Conservation (phyloP, 1,139 yeast species). For the Geotrichum bryndzae region DNA sequence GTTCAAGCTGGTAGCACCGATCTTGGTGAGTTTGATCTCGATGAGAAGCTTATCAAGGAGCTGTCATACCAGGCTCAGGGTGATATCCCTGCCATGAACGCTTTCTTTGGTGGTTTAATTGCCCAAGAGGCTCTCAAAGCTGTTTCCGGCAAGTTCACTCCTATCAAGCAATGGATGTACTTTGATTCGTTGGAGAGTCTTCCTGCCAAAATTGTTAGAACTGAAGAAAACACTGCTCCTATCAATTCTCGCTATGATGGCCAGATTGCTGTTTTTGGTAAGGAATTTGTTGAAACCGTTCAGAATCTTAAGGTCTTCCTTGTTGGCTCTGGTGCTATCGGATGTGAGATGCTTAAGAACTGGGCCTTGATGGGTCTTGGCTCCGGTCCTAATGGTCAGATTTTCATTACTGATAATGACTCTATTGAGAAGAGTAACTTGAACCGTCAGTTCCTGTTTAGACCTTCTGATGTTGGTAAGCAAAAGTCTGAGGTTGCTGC, state of each 20-base stretch:
- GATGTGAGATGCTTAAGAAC: slow-evolving; percentile 96
- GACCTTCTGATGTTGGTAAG: slow-evolving; percentile 90
- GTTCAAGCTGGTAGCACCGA: slow-evolving; percentile 30
- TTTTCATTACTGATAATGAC: slow-evolving; percentile 86
- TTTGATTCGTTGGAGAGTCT: slow-evolving; percentile 91
- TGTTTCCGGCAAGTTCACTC: slow-evolving; percentile 87
- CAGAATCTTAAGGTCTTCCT: slow-evolving; percentile 77
- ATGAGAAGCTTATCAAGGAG: slow-evolving; percentile 62
- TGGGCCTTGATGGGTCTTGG: slow-evolving; percentile 98
- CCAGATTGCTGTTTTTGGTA: slow-evolving; percentile 91
- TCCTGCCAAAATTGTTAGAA: slow-evolving; percentile 57
- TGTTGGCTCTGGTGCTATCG: slow-evolving; percentile 98
- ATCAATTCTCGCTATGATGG: slow-evolving; percentile 79
- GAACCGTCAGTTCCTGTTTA: slow-evolving; percentile 91
- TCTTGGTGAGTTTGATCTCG: slow-evolving; percentile 51
- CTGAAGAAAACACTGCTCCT: slow-evolving; percentile 68
- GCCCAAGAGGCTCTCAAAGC: slow-evolving; percentile 97
- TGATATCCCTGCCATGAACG: slow-evolving; percentile 84
- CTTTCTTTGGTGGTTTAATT: slow-evolving; percentile 87
- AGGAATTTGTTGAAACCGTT: slow-evolving; percentile 62
- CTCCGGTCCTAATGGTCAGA: slow-evolving; percentile 81
- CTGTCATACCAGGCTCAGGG: slow-evolving; percentile 84
- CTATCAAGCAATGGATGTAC: slow-evolving; percentile 84
- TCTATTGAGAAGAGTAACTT: slow-evolving; percentile 91
- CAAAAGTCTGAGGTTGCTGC: slow-evolving; percentile 91